Base-by-base conservation (phyloP, 805 yeast genomes). In the Aciculoconidium aculeatum region DNA sequence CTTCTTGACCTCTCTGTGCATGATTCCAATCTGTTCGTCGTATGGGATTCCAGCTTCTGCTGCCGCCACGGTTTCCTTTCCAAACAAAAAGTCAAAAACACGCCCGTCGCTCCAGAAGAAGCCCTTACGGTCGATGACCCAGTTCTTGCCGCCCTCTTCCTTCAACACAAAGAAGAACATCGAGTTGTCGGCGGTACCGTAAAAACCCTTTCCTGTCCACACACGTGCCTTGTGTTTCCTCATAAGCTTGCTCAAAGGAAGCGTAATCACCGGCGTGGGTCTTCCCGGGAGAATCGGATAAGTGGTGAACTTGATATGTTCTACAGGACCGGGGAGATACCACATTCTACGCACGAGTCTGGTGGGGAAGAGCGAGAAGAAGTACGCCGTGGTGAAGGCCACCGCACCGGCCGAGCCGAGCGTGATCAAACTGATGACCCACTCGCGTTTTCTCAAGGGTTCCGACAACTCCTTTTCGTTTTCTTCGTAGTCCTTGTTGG, bases 41-140 rank as follows among this genome's bases (percentile, higher is more conserved):
- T 77, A 67, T 10, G 76, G 70, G 34, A 77, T 54, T 7, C 84
- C 86, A 27, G 70, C 72, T 51, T 83, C 90, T 3, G 92, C 88
- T 35, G 72, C 79, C 11, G 77, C 80, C n/a, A 83, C 50, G 1
- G 82, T 56, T 48, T 83, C 92, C 47, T 81, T 79, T 13, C 94
- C 92, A 43, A 85, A 80, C n/a, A 85, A 45, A 30, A 75, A 70
- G 51, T 85, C 95, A 55, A 79, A 80, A 2, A 85, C 80, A 35
- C 95, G 66, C 10, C 94, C 95, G 53, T 85, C 94, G 18, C 92
- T 88, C 94, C 94, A 85, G 59, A 82, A 85, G 65, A 86, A 85
- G 8, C 94, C 95, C 44, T 76, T 78, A 41, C 95, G 66, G 49
- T 85, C 95, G 11, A 83, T 80, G 11, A 80, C 58, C 85, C 88